phyloP scores from a whole-genome alignment of 2,329 filamentous ascomycete species.

The Beauveria rudraprayagi region DNA sequence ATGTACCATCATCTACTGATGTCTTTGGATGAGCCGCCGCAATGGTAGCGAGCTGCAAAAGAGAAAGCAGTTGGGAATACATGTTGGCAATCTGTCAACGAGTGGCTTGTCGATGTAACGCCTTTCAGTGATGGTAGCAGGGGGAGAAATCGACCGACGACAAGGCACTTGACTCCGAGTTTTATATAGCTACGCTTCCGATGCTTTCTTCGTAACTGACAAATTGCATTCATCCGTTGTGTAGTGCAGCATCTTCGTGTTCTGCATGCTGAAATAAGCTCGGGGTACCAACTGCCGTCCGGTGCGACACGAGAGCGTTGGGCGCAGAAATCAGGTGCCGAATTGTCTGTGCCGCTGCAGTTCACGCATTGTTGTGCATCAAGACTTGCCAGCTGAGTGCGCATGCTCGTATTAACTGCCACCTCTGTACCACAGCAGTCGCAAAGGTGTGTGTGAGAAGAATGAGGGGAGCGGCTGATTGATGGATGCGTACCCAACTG shows the following conservation, averaged over 20 bases:
- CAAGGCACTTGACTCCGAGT: not conserved
- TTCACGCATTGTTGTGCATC: not conserved
- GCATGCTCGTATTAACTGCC: not conserved
- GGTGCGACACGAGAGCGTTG: not conserved
- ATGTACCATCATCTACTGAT: not conserved
- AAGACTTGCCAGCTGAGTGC: not conserved
- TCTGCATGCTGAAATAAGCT: constrained; percentile 2
- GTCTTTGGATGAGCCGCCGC: not conserved
- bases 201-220: not conserved
- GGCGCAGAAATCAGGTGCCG: not conserved
- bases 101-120: not conserved
- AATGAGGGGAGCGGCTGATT: not conserved
- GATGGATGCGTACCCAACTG: not conserved
- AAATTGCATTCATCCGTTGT: not conserved
- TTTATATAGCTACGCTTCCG: not conserved
- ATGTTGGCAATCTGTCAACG: not conserved
- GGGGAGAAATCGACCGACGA: not conserved
- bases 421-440: not conserved
- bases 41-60: not conserved
- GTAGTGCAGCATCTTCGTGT: constrained; percentile 7
- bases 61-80: not conserved
- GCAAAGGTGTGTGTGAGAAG: not conserved
- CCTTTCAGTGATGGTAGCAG: not conserved
- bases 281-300: not conserved
- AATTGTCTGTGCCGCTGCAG: not conserved